A percentile compares a stretch with the other conserved stretches of the same genome.
These are phyloP conservation scores for Spathaspora arborariae DNA, from an alignment of 805 yeast genomes.

Conservation along the genomic window DNA sequence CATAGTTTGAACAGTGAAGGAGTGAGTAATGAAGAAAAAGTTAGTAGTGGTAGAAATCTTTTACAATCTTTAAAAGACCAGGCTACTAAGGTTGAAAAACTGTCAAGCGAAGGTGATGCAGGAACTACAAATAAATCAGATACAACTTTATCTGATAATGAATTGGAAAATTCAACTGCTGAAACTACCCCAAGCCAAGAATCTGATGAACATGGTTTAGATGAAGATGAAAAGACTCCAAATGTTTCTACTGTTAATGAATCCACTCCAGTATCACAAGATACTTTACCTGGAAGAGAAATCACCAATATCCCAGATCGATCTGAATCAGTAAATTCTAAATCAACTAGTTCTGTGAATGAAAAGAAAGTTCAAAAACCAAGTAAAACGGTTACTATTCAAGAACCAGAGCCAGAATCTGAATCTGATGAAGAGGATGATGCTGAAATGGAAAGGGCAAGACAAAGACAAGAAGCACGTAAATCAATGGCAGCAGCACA, in stretches of 20 bases:
- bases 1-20: neutral
- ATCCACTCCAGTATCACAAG: neutral
- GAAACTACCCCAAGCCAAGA: slow-evolving; percentile 29
- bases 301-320: neutral
- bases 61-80: slow-evolving; percentile 33
- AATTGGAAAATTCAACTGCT: slow-evolving; percentile 15
- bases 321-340: neutral
- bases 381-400: neutral
- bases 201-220: slow-evolving; percentile 6
- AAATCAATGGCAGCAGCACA: slow-evolving; percentile 50
- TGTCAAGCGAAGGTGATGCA: slow-evolving; percentile 3
- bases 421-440: slow-evolving; percentile 2
- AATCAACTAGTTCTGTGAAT: neutral
- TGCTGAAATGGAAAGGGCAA: slow-evolving; percentile 19
- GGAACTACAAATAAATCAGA: slow-evolving; percentile 1
- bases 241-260: neutral
- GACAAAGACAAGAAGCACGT: slow-evolving; percentile 42
- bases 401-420: neutral
- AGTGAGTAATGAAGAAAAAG: neutral
- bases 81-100: slow-evolving; percentile 12
- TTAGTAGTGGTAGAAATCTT: slow-evolving; percentile 25
- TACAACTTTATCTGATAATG: slow-evolving; percentile 1
- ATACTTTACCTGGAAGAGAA: neutral
- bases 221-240: neutral
- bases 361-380: neutral